Evolutionary conservation across 1,139 yeast species (phyloP), one percentile per base, ranked within the genome.

Genomic region (Suhomyces atakaporum): DNA sequence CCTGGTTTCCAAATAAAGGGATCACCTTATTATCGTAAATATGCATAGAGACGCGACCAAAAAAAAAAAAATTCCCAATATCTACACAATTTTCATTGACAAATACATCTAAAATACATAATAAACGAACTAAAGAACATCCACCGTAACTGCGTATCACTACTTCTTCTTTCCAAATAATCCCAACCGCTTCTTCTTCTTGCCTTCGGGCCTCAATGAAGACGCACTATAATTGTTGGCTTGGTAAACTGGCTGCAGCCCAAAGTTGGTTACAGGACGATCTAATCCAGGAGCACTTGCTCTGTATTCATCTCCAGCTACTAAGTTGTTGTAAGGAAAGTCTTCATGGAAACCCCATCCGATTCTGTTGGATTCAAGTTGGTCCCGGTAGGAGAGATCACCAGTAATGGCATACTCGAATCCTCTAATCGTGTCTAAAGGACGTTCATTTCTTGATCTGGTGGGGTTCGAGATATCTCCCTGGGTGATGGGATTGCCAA

Each of bases 371-470:
- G 90, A 74, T 61, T 90, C 97, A 56, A 88, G 73, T 53, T 86
- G 89, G 42, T 86, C 92, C 37, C 82, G 76, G 66, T 84, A 83
- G 18, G 76, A 62, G 38, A 74, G 68, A 59, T 90, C 96, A 29
- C 97, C 97, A 4, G 96, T 84, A 45, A 92, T 87, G 22, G 96
- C 82, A 57, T 84, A 92, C 66, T 92, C 97, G 62, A 92, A 92
- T 5, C 86, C 77, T 46, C 97, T 72, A 52, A 92, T 89, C 2
- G 98, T 92, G 62, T 94, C 98, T 55, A 92, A 66, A 3, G 98
- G 98, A 50, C 98, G 79, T 66, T 92, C 98, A 60, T 89, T 89
- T 58, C 97, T 77, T 12, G 85, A 65, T 54, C 98, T 77, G 10
- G 97, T 83, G 14, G 98, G 98, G 58, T 92, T 92, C 18, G 95